Conservation (phyloP, 306 rosid species). For the Lathyrus aphaca region DNA sequence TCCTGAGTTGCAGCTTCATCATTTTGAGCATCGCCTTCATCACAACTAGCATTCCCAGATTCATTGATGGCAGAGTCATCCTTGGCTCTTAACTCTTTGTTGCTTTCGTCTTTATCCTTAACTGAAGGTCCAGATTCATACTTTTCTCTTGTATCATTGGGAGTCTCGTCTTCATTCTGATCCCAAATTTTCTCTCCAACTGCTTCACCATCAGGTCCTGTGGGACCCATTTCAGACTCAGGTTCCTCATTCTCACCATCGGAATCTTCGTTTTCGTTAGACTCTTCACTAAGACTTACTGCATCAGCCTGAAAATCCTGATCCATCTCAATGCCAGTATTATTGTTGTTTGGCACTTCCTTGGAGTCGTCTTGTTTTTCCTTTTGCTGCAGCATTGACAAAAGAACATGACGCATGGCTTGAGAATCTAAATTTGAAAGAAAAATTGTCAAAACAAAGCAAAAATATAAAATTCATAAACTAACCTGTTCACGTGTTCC, state of each 20-base stretch:
- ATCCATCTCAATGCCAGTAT: conserved; percentile 86
- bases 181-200: conserved; percentile 75
- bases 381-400: conserved; percentile 50
- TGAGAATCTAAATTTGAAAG: conserved; percentile 9
- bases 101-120: conserved; percentile 58
- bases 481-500: conserved; percentile 74
- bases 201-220: conserved; percentile 66
- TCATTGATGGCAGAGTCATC: conserved; percentile 59
- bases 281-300: conserved; percentile 75
- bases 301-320: conserved; percentile 78
- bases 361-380: conserved; percentile 59
- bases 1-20: conserved; percentile 47
- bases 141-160: conserved; percentile 53
- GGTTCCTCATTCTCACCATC: conserved; percentile 63
- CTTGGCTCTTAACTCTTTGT: conserved; percentile 79
- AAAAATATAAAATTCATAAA: conserved; percentile 3
- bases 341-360: conserved; percentile 62
- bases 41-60: conserved; percentile 51
- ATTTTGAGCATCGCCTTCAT: conserved; percentile 52
- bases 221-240: conserved; percentile 73
- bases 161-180: conserved; percentile 73
- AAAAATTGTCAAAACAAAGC: background rate
- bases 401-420: conserved; percentile 5
- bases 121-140: conserved; percentile 77
- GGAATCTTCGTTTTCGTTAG: conserved; percentile 64